phyloP scores from a whole-genome alignment of 495 filamentous ascomycete genomes.

The Annulohypoxylon stygium region DNA sequence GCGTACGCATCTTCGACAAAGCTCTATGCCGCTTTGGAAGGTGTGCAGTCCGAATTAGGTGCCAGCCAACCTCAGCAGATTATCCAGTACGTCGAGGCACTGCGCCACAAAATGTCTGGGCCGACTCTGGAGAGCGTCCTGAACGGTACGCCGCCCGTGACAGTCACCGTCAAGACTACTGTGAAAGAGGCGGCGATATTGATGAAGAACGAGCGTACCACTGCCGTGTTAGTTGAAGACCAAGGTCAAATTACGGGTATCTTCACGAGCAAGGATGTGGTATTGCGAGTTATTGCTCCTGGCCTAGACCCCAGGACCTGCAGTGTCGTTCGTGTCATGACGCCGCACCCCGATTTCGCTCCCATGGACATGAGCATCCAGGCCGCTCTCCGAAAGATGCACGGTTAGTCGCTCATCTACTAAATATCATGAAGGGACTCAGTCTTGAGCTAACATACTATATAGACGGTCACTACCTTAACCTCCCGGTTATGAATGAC shows the following conservation, averaged over 20 bases:
- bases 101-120: conserved; percentile 96
- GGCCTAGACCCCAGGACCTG: conserved; percentile 94
- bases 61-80: conserved; percentile 98
- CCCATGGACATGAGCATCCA: conserved; percentile 99
- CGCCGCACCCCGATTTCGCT: conserved; percentile 97
- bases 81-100: conserved; percentile 97
- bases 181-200: conserved; percentile 93
- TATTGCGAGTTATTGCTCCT: conserved; percentile 96
- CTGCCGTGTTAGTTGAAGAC: conserved; percentile 95
- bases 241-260: conserved; percentile 98
- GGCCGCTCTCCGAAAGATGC: conserved; percentile 97
- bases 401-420: conserved; percentile 71
- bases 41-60: conserved; percentile 97
- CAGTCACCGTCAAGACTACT: conserved; percentile 93
- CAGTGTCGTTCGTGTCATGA: conserved; percentile 98
- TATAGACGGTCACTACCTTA: conserved; percentile 95
- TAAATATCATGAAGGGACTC: neutral
- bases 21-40: conserved; percentile 96
- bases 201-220: conserved; percentile 99
- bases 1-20: conserved; percentile 97
- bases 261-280: conserved; percentile 99
- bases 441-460: conserved; percentile 32
- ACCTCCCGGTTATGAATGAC: conserved; percentile 98
- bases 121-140: conserved; percentile 95
- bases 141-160: conserved; percentile 90